Evolutionary conservation across 768 basidiomycete genomes (phyloP).

Genomic region (Phlebiopsis flavidoalba): DNA sequence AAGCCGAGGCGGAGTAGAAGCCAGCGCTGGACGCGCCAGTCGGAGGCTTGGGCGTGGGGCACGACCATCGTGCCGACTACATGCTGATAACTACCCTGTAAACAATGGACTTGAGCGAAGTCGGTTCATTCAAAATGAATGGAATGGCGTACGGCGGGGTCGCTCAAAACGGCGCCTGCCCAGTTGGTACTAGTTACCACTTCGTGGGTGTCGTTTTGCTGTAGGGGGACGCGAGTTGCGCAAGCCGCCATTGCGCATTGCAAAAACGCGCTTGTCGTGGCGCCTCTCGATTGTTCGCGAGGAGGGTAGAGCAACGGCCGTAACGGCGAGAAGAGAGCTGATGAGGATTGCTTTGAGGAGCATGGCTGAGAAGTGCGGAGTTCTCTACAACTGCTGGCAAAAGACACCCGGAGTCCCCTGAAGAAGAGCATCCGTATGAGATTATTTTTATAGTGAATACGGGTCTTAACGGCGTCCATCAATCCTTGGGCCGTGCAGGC

Average conservation of each 20-base stretch:
- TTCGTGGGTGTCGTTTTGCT: conserved; percentile 16
- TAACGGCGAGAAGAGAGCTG: conserved; percentile 18
- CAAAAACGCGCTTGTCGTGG: too few species aligned
- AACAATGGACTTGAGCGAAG: not conserved
- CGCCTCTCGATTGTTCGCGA: conserved; percentile 17
- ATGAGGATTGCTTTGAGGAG: conserved; percentile 17
- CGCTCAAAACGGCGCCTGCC: conserved; percentile 29
- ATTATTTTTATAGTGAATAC: too few species aligned
- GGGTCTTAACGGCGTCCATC: too few species aligned
- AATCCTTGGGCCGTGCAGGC: too few species aligned
- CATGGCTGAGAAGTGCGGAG: conserved; percentile 4
- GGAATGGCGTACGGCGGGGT: conserved; percentile 13
- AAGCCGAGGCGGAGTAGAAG: not conserved
- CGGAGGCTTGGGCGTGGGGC: not conserved
- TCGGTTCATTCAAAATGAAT: too few species aligned
- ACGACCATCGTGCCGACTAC: conserved; percentile 1
- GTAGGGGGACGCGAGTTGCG: conserved; percentile 4
- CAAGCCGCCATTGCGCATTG: not conserved
- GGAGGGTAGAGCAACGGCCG: conserved; percentile 20
- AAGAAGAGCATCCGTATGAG: too few species aligned
- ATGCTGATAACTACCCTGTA: not conserved
- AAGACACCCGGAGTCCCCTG: too few species aligned
- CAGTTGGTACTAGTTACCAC: conserved; percentile 27
- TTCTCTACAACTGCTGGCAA: too few species aligned
- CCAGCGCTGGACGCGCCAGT: conserved; percentile 7